Evolutionary conservation across 139 green algal genomes (phyloP), one percentile per base, ranked within the genome.

Genomic region (Chlamydomonas schloesseri): DNA sequence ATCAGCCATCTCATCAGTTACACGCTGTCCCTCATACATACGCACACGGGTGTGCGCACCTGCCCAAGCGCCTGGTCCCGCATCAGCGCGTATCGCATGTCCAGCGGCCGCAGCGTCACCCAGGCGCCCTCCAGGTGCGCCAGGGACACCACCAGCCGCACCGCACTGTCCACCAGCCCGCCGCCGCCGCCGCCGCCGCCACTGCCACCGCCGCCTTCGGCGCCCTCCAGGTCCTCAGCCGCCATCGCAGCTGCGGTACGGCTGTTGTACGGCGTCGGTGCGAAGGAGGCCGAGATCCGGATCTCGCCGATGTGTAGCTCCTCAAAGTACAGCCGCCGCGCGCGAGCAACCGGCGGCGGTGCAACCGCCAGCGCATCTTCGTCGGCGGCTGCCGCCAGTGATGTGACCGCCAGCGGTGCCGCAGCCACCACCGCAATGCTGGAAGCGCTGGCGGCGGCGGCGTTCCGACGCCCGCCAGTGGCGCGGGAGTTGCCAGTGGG

Each of bases 101-200:
- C 26, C 62, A 97, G 91, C 20, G 81, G 58, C 4, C 83, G 81
- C 69, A 98, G 90, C n/a, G 71, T 73, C 15, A 98, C 37, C 83
- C 90, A 94, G 0, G 93, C 95, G n/a, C 95, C 93, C 88, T 98
- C 95, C 34, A 97, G 78, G 42, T 97, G 94, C 15, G 90, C 91
- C 28, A 97, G 82, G 4, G 90, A 91, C 34, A 97, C 83, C 62
- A 95, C 42, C 58, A 92, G 85, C 46, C 94, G 91, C 67, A 91
- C 31, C 76, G 86, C 81, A 60, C 78, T 86, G 77, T 78, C 83
- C 21, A 79, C 84, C 33, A 86, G 79, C 5, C 71, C 76, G 75
- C 70, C 71, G 58, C 78, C 71, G 76, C 70, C 86, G 29, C 71
- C 71, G 50, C 46, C 71, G 42, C 68, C 75, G 20, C 53, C 67